phyloP scores from a whole-genome alignment of 1,284 basidiomycete species.

The Bjerkandera adusta region DNA sequence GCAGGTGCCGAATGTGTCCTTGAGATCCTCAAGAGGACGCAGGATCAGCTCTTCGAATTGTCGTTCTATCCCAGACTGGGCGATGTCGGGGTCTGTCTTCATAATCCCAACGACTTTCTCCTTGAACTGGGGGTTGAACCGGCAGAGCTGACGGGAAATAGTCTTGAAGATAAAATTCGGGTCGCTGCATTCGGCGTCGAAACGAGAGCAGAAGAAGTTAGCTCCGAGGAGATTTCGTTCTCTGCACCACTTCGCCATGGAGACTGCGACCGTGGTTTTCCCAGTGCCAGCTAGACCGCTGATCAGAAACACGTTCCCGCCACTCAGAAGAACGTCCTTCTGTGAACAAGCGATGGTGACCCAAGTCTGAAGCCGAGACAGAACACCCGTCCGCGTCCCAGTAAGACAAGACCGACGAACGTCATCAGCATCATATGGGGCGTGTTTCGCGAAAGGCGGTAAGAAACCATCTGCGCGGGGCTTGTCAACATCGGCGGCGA shows the following conservation, averaged over 20 bases:
- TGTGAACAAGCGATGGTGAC: too few species aligned
- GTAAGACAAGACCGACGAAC: too few species aligned
- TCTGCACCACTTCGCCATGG: slow-evolving; percentile 12
- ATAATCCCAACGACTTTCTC: slow-evolving; percentile 11
- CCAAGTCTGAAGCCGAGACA: too few species aligned
- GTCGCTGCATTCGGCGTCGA: slow-evolving; percentile 19
- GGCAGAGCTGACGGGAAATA: slow-evolving; percentile 24
- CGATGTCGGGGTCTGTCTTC: slow-evolving; percentile 15
- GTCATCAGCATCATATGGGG: too few species aligned
- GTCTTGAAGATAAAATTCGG: slow-evolving; percentile 23
- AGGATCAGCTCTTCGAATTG: slow-evolving; percentile 25
- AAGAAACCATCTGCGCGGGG: too few species aligned
- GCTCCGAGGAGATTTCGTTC: slow-evolving; percentile 22
- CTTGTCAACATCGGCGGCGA: too few species aligned
- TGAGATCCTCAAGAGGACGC: too few species aligned
- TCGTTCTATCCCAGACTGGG: slow-evolving; percentile 4
- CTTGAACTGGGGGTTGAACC: too few species aligned
- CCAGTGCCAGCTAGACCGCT: slow-evolving; percentile 15
- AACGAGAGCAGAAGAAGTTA: slow-evolving; percentile 32
- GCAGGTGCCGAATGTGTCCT: slow-evolving; percentile 16
- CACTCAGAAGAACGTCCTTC: too few species aligned
- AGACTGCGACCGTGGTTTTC: slow-evolving; percentile 14
- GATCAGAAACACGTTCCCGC: too few species aligned
- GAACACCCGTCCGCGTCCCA: too few species aligned
- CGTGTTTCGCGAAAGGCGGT: too few species aligned